phyloP scores from a whole-genome alignment of 306 rosid genomes.

The Gleditsia sinensis region DNA sequence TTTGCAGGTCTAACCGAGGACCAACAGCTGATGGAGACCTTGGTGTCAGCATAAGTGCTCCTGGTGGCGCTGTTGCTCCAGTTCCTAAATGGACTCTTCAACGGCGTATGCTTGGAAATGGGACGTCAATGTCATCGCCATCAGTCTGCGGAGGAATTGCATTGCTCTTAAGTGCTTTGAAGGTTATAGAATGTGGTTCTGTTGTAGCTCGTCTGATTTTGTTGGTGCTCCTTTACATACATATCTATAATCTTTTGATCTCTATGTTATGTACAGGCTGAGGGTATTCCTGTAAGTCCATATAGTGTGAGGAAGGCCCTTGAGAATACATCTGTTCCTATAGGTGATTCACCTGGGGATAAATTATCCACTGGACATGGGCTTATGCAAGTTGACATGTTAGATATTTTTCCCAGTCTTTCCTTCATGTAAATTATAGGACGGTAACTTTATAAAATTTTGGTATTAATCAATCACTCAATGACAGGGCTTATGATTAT shows the following conservation, averaged over 20 bases:
- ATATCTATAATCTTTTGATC: conserved; percentile 31
- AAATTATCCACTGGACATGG: conserved; percentile 92
- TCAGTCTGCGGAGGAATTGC: conserved; percentile 99
- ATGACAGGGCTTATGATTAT: conserved; percentile 89
- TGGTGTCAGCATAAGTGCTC: conserved; percentile 94
- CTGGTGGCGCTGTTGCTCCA: conserved; percentile 99
- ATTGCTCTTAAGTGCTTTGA: conserved; percentile 89
- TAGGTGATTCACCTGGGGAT: conserved; percentile 81
- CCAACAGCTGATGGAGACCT: conserved; percentile 98
- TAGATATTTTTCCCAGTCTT: conserved; percentile 42
- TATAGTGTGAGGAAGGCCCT: conserved; percentile 87
- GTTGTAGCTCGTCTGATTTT: conserved; percentile 28
- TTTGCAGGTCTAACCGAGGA: conserved; percentile 97
- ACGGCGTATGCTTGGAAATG: conserved; percentile 95
- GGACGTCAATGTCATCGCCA: conserved; percentile 99
- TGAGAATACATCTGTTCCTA: conserved; percentile 79
- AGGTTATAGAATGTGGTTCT: conserved; percentile 56
- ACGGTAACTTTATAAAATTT: conserved; percentile 24
- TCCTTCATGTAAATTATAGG: conserved; percentile 14
- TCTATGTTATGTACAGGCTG: conserved; percentile 63
- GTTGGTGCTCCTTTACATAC: conserved; percentile 12
- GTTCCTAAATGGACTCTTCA: conserved; percentile 99
- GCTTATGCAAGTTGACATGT: conserved; percentile 99
- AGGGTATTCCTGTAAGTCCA: conserved; percentile 87
- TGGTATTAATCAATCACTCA: conserved; percentile 28